Percentiles rank a stretch among this genome's conserved stretches.
Evolutionary conservation across 345 rosid species (phyloP).

Genomic region (Gossypium sturtianum): DNA sequence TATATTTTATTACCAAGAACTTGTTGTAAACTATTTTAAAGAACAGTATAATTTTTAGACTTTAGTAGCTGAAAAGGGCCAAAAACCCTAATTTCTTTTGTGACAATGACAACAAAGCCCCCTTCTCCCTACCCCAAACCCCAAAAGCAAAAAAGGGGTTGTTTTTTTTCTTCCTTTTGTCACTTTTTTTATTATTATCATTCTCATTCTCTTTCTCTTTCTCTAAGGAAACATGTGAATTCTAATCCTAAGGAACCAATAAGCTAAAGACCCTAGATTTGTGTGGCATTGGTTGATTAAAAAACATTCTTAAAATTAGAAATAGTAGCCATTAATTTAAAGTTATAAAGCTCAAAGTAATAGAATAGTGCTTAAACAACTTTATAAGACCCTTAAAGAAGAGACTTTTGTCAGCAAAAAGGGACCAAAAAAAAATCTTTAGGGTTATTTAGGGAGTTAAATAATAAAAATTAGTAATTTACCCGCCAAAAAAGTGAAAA

Average conservation of each 20-base stretch:
- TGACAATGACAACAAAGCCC: constrained; percentile 29
- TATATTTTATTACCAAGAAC: constrained; percentile 15
- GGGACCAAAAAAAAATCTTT: background rate
- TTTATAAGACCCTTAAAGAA: background rate
- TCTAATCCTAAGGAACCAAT: background rate
- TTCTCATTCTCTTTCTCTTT: background rate
- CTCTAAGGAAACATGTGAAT: background rate
- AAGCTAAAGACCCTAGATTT: background rate
- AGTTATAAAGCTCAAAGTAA: background rate
- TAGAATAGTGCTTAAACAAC: background rate
- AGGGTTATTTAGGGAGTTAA: background rate
- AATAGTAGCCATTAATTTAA: background rate
- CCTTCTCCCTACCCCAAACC: background rate
- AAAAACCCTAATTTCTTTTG: constrained; percentile 26
- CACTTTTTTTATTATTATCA: background rate
- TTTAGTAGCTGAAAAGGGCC: constrained; percentile 16
- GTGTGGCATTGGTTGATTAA: background rate
- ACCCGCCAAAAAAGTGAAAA: background rate
- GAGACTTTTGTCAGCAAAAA: background rate
- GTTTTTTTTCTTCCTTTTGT: constrained; percentile 12
- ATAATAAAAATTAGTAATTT: background rate
- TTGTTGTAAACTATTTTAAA: background rate
- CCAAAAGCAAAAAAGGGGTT: background rate
- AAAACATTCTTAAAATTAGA: background rate
- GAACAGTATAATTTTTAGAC: background rate